phyloP scores from a whole-genome alignment of 2,329 filamentous ascomycete species.

The Ophiocordyceps unilateralis region DNA sequence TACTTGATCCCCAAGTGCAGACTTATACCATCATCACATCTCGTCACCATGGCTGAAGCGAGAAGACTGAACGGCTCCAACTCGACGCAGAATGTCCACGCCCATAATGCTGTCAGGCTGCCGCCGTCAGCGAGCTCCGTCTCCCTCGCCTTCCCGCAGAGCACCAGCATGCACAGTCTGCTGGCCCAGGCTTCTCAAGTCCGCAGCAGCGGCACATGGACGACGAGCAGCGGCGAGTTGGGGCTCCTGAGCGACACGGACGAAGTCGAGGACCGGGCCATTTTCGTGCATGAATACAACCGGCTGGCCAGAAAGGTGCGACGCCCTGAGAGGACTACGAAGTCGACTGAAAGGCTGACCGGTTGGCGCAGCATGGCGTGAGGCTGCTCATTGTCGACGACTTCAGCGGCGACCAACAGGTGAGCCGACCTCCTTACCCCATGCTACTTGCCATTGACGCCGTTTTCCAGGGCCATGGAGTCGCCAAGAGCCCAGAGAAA shows the following conservation, averaged over 20 bases:
- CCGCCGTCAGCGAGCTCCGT: constrained; percentile 10
- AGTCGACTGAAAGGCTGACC: neutral
- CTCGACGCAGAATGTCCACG: constrained; percentile 6
- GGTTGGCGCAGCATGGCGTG: constrained; percentile 31
- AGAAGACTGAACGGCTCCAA: constrained; percentile 11
- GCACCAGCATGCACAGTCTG: constrained; percentile 9
- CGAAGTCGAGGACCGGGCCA: constrained; percentile 27
- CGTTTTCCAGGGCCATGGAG: constrained; percentile 5
- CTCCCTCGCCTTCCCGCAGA: constrained; percentile 10
- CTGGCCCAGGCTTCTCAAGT: constrained; percentile 8
- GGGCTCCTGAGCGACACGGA: constrained; percentile 30
- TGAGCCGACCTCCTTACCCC: constrained; percentile 8
- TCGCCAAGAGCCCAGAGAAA: constrained; percentile 10
- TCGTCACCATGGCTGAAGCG: constrained; percentile 5
- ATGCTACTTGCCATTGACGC: neutral
- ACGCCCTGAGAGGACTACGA: neutral
- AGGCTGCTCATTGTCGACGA: constrained; percentile 20
- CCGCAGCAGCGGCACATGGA: constrained; percentile 37
- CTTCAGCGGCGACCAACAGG: constrained; percentile 14
- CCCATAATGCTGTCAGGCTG: constrained; percentile 4
- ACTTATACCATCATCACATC: constrained; percentile 1
- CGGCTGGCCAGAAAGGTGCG: constrained; percentile 37
- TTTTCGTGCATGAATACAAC: constrained; percentile 42
- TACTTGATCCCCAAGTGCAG: neutral
- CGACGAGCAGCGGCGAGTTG: constrained; percentile 33